Conservation (phyloP, 148 eudicot genomes). For the Camellia sinensis region DNA sequence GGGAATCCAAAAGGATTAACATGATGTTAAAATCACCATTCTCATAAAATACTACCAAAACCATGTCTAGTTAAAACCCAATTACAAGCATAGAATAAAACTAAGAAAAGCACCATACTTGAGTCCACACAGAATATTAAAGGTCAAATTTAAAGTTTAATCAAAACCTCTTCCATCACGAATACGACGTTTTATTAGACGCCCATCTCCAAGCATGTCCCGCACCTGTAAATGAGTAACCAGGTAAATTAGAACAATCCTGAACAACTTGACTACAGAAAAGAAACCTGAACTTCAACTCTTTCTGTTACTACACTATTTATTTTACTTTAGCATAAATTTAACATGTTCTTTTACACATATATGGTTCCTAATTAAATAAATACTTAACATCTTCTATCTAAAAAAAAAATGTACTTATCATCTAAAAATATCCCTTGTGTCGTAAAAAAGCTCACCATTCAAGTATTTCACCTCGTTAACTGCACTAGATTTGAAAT, state of each 20-base stretch:
- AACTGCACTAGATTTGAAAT: not conserved
- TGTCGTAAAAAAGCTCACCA: not conserved
- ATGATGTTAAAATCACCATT: not conserved
- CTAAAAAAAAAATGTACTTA: not conserved
- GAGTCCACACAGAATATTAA: not conserved
- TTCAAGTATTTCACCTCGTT: not conserved
- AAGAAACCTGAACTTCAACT: not conserved
- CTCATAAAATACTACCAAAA: not conserved
- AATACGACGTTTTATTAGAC: constrained; percentile 86
- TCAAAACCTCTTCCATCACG: constrained; percentile 85
- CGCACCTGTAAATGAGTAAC: constrained; percentile 58
- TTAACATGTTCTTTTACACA: not conserved
- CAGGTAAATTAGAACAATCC: constrained; percentile 8
- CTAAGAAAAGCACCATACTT: not conserved
- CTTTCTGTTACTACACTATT: no score
- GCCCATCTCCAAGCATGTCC: constrained; percentile 98
- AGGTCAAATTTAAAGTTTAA: constrained; percentile 9
- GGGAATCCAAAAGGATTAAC: not conserved
- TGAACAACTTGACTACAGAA: not conserved
- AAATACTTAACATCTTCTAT: not conserved
- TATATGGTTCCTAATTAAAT: not conserved
- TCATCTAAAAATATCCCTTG: constrained; percentile 5
- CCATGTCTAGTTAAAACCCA: not conserved
- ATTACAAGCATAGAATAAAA: not conserved
- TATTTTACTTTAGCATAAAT: not conserved